phyloP scores from a whole-genome alignment of 495 filamentous ascomycete genomes.

The Penicillium fimorum region DNA sequence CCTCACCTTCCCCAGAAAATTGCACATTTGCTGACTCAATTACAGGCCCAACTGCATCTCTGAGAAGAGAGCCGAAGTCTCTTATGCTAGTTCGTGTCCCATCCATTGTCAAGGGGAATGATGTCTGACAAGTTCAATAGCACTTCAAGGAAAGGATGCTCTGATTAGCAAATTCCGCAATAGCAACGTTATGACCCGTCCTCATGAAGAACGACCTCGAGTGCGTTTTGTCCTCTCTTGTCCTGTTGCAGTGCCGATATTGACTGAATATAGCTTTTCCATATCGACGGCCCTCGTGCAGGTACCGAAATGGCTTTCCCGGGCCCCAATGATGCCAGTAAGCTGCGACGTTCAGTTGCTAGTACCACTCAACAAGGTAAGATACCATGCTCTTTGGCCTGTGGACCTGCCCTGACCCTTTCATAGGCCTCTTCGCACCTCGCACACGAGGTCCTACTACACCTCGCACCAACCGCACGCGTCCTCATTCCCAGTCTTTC shows the following conservation, averaged over 20 bases:
- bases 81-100: conserved; percentile 77
- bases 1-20: background rate
- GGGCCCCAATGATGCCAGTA: conserved; percentile 13
- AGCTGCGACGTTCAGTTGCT: conserved; percentile 6
- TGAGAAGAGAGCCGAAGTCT: conserved; percentile 84
- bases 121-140: conserved; percentile 41
- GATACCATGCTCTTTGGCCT: background rate
- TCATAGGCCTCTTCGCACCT: conserved; percentile 3
- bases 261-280: conserved; percentile 41
- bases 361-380: conserved; percentile 10
- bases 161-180: conserved; percentile 94
- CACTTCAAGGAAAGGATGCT: conserved; percentile 87
- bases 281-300: conserved; percentile 24
- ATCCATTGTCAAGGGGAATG: conserved; percentile 13
- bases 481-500: background rate
- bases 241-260: conserved; percentile 1
- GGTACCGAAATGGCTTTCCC: conserved; percentile 18
- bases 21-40: conserved; percentile 4
- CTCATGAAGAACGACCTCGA: conserved; percentile 78
- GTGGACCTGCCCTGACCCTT: background rate
- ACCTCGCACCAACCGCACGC: background rate
- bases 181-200: conserved; percentile 89
- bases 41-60: conserved; percentile 61
- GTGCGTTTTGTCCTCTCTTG: conserved; percentile 38
- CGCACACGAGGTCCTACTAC: background rate